Conservation (phyloP, 352 stramenopile genomes). For the Hyphochytrium catenoides region DNA sequence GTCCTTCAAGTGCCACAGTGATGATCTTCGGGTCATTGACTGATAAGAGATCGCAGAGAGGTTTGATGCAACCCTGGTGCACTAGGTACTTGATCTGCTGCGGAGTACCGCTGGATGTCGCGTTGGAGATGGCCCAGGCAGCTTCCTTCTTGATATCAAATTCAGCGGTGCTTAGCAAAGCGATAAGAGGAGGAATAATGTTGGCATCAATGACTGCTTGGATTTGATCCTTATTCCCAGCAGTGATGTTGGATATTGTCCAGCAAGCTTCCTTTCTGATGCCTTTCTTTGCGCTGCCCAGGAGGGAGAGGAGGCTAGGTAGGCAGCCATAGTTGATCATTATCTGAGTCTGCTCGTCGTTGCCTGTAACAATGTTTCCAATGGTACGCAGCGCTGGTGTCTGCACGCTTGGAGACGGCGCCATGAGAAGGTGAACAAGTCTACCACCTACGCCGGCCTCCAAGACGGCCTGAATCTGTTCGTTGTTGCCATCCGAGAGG, state of each 20-base stretch:
- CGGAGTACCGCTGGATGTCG: slow-evolving; percentile 74
- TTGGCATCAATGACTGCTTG: slow-evolving; percentile 89
- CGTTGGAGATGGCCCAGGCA: slow-evolving; percentile 96
- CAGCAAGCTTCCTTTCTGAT: slow-evolving; percentile 98
- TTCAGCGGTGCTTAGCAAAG: slow-evolving; percentile 82
- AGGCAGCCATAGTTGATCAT: slow-evolving; percentile 95
- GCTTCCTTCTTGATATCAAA: slow-evolving; percentile 98
- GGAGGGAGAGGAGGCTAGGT: slow-evolving; percentile 77
- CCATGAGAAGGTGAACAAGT: slow-evolving; percentile 83
- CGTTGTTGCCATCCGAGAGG: slow-evolving; percentile 90
- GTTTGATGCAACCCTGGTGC: slow-evolving; percentile 84
- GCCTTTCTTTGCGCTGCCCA: slow-evolving; percentile 87
- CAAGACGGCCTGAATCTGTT: slow-evolving; percentile 97
- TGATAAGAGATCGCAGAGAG: slow-evolving; percentile 86
- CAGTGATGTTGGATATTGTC: slow-evolving; percentile 99
- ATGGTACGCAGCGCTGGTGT: slow-evolving; percentile 58
- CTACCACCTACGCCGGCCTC: slow-evolving; percentile 84
- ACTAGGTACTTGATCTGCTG: slow-evolving; percentile 94
- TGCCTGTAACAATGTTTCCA: slow-evolving; percentile 97
- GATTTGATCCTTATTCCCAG: slow-evolving; percentile 96
- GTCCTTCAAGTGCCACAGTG: slow-evolving; percentile 89
- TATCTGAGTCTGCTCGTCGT: slow-evolving; percentile 94
- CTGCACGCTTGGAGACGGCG: slow-evolving; percentile 48
- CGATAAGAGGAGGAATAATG: slow-evolving; percentile 90
- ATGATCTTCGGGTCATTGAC: slow-evolving; percentile 95